phyloP scores from a whole-genome alignment of 2,329 filamentous ascomycete genomes.

The Verticillium zaregamsianum region DNA sequence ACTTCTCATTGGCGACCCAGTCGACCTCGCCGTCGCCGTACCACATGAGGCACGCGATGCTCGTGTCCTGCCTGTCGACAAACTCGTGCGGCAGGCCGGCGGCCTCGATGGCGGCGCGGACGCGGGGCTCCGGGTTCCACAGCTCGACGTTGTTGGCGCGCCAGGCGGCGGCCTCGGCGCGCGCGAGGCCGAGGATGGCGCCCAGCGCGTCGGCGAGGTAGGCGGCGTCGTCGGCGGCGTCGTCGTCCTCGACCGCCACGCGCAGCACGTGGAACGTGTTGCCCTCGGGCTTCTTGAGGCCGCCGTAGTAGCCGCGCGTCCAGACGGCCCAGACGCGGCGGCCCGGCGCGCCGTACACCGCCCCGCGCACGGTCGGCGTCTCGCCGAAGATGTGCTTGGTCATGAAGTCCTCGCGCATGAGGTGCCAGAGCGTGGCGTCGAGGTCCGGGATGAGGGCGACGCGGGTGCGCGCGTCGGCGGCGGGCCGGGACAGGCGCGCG shows the following conservation, averaged over 20 bases:
- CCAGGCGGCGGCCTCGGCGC: slow-evolving; percentile 68
- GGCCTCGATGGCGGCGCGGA: slow-evolving; percentile 41
- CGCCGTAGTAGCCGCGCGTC: slow-evolving; percentile 61
- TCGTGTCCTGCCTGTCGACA: slow-evolving; percentile 57
- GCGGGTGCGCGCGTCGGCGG: slow-evolving; percentile 37
- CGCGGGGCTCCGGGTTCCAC: slow-evolving; percentile 71
- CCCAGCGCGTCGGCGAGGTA: slow-evolving; percentile 51
- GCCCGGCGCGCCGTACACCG: slow-evolving; percentile 51
- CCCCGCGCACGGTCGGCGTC: slow-evolving; percentile 63
- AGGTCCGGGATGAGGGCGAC: slow-evolving; percentile 67
- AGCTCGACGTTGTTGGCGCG: slow-evolving; percentile 66
- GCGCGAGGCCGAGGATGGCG: slow-evolving; percentile 62
- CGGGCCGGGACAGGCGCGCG: slow-evolving; percentile 37
- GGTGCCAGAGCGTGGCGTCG: slow-evolving; percentile 70
- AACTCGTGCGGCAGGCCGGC: slow-evolving; percentile 44
- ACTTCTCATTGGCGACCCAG: slow-evolving; percentile 76
- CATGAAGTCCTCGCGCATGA: slow-evolving; percentile 77
- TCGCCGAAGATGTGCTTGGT: slow-evolving; percentile 55
- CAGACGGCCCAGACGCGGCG: slow-evolving; percentile 71
- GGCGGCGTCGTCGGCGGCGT: slow-evolving; percentile 23
- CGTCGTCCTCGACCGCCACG: slow-evolving; percentile 59
- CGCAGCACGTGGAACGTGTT: slow-evolving; percentile 69
- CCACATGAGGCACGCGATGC: slow-evolving; percentile 70
- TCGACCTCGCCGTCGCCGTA: slow-evolving; percentile 59
- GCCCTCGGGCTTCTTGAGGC: slow-evolving; percentile 45